Base-by-base conservation (phyloP, 768 basidiomycete species). In the Tulasnella sp. region DNA sequence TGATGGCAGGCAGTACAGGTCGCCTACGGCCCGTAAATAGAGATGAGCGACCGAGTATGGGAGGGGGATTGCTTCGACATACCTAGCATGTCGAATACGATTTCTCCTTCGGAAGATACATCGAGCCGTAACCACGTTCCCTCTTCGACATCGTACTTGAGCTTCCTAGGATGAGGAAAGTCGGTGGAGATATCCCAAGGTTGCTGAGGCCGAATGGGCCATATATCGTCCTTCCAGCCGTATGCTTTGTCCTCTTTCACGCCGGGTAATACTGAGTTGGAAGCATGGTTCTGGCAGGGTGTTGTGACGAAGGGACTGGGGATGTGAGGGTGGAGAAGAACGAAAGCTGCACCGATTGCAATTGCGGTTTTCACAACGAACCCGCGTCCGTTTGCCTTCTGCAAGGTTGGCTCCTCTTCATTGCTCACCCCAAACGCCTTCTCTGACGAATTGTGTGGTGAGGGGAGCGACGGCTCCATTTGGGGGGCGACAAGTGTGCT, bases 61-160 rank as follows among this genome's bases (percentile, higher is more conserved):
- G 12, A 54, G 17, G n/a, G 3, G 25, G 45, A 29, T 11, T 29
- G 31, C 0, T n/a, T 71, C 25, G 4, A 64, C 73, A 12, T 39
- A 74, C 73, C 81, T 91, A 76, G 67, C 75, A 76, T 76, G 40
- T 76, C 75, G 31, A 76, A 74, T 34, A 74, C 73, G 37, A 74
- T 74, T 19, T 74, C 73, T 31, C 73, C 73, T 19, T 74, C 36
- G 7, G 37, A 68, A n/a, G 64, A 40, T 42, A 70, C 22, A 79
- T 92, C 91, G 38, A 92, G 86, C 14, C 91, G 86, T 73, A 92
- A 83, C 91, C 91, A 93, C 42, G 91, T 92, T 9, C 91, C 91
- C 80, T 92, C 90, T 54, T 86, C 84, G 5, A 92, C 91, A 75
- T 91, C 88, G 81, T 90, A 93, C 75, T 87, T 86, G 39, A 92